Conservation (phyloP, 805 yeast species). For the Pichia nanzhaoensis region DNA sequence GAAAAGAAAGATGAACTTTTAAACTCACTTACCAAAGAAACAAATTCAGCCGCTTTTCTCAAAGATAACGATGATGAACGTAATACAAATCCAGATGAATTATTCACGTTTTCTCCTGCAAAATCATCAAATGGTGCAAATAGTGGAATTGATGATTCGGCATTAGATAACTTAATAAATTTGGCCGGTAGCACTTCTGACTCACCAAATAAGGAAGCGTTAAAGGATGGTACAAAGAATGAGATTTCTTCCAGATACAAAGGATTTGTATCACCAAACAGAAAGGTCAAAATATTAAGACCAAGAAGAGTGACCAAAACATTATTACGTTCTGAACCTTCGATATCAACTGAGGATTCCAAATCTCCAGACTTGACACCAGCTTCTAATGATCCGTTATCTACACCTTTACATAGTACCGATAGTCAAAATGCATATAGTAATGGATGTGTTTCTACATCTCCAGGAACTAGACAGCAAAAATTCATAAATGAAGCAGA, state of each 20-base stretch:
- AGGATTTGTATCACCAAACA: conserved; percentile 32
- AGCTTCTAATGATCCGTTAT: conserved; percentile 24
- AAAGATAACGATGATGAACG: conserved; percentile 1
- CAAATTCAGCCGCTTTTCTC: background rate
- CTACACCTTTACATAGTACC: conserved; percentile 4
- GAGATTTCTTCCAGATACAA: conserved; percentile 3
- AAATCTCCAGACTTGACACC: background rate
- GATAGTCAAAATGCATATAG: background rate
- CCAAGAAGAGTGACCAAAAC: conserved; percentile 34
- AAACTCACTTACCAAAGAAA: conserved; percentile 32
- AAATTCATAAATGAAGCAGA: conserved; percentile 30
- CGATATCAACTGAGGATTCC: background rate
- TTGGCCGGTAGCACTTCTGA: conserved; percentile 10
- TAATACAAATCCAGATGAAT: background rate
- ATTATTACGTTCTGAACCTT: conserved; percentile 28
- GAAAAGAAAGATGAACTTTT: conserved; percentile 33
- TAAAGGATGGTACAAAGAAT: background rate
- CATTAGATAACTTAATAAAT: conserved; percentile 18
- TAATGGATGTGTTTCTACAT: conserved; percentile 21
- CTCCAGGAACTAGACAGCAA: conserved; percentile 25
- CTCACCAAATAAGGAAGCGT: background rate
- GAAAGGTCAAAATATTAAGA: conserved; percentile 36
- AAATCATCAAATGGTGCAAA: conserved; percentile 14
- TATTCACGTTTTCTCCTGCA: conserved; percentile 16
- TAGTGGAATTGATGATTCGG: conserved; percentile 12